Percentiles rank a stretch among this genome's conserved stretches.
phyloP scores from a whole-genome alignment of 176 grass and related monocot genomes.

The Secale cereale region DNA sequence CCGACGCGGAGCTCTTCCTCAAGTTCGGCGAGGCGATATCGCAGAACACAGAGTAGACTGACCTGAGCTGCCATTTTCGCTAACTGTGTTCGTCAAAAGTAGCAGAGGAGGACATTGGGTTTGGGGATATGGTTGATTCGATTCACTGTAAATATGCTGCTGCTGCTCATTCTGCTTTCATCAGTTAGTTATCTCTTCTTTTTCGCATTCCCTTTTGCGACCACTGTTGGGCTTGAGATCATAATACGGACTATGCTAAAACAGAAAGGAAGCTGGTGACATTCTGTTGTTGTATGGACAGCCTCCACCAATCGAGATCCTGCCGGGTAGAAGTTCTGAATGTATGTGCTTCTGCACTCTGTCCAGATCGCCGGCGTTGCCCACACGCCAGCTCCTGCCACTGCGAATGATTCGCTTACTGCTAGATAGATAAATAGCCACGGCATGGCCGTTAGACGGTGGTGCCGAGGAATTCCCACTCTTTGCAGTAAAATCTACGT shows the following conservation, averaged over 20 bases:
- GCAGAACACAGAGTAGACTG: slow-evolving; percentile 51
- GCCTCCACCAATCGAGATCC: neutral
- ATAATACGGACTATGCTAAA: slow-evolving; percentile 32
- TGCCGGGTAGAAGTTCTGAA: neutral
- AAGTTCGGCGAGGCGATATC: slow-evolving; percentile 95
- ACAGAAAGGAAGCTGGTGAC: neutral
- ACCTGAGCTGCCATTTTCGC: neutral
- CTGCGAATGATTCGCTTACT: neutral
- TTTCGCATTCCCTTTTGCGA: neutral
- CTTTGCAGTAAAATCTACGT: neutral
- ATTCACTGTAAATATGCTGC: slow-evolving; percentile 49
- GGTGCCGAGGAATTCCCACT: no score
- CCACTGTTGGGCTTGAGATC: slow-evolving; percentile 18
- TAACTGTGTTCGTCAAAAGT: neutral
- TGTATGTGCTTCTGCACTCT: no score
- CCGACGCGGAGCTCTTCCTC: slow-evolving; percentile 83
- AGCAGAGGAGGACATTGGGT: neutral
- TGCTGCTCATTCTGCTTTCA: neutral
- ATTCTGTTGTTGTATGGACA: neutral
- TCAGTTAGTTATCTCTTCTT: neutral
- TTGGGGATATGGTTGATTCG: neutral
- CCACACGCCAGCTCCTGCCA: neutral
- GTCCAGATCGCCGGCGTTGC: neutral
- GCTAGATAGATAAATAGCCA: neutral
- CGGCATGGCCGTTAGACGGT: no score